A percentile compares a stretch with the other conserved stretches of the same genome.
Conservation (phyloP, 768 basidiomycete species). For the Calocera viscosa region DNA sequence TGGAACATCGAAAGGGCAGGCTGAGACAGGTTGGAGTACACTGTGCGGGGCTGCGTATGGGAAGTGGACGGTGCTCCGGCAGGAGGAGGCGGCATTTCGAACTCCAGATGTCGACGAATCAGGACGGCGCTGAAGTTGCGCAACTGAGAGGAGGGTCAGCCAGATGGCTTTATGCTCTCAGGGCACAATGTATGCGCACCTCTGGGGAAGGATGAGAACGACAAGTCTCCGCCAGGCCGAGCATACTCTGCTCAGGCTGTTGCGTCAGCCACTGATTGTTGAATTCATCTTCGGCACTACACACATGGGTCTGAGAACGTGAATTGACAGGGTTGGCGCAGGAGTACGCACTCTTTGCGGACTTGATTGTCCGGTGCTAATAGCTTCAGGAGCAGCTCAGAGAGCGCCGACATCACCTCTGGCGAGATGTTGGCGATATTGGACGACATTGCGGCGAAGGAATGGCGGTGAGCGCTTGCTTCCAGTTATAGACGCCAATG, state of each 20-base stretch:
- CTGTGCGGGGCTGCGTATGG: background rate
- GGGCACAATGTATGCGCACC: background rate
- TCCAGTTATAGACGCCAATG: background rate
- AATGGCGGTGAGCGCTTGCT: background rate
- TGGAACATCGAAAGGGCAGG: background rate
- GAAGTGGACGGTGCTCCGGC: background rate
- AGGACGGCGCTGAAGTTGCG: background rate
- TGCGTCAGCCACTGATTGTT: background rate
- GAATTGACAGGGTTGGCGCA: background rate
- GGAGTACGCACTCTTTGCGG: background rate
- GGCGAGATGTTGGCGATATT: background rate
- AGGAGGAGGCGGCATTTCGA: background rate
- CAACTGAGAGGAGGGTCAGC: background rate
- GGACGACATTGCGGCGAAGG: background rate
- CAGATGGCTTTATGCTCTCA: background rate
- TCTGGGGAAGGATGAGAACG: background rate
- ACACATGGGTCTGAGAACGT: background rate
- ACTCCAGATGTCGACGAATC: background rate
- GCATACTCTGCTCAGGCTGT: background rate
- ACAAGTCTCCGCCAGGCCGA: background rate
- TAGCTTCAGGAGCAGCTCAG: background rate
- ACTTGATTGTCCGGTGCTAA: background rate
- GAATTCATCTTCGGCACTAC: background rate
- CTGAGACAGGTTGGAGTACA: background rate
- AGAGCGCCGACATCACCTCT: background rate